These are phyloP conservation scores for Pontederia paniculata DNA, from an alignment of 176 grass and related monocot species.

Conservation along the genomic window DNA sequence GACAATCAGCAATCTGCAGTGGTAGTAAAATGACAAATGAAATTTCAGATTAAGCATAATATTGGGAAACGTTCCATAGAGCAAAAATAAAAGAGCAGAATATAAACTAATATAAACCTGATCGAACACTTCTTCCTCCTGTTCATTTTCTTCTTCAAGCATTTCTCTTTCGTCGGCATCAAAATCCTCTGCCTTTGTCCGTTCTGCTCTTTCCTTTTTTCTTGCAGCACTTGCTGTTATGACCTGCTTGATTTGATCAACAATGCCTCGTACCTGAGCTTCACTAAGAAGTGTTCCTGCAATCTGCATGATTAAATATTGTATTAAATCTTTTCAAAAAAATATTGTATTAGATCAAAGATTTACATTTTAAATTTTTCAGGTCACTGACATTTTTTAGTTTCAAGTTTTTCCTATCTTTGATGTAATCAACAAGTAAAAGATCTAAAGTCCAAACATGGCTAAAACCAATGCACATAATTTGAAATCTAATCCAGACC, in stretches of 20 bases:
- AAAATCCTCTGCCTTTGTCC: slow-evolving; percentile 93
- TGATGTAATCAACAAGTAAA: too few species aligned
- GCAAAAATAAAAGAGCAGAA: not conserved
- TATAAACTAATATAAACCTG: slow-evolving; percentile 31
- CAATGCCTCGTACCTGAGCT: slow-evolving; percentile 69
- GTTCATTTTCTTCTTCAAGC: slow-evolving; percentile 97
- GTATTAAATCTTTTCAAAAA: not conserved
- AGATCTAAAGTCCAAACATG: too few species aligned
- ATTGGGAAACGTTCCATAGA: not conserved
- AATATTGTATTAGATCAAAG: not conserved
- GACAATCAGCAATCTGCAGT: slow-evolving; percentile 80
- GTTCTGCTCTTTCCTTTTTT: slow-evolving; percentile 75
- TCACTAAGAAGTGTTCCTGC: slow-evolving; percentile 73
- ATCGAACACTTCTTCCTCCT: slow-evolving; percentile 99
- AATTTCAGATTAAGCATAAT: not conserved
- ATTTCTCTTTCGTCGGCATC: slow-evolving; percentile 97
- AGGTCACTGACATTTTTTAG: too few species aligned
- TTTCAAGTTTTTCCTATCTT: too few species aligned
- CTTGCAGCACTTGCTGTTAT: slow-evolving; percentile 89
- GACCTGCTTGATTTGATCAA: slow-evolving; percentile 93
- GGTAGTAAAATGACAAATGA: slow-evolving; percentile 8
- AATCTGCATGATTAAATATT: slow-evolving; percentile 39
- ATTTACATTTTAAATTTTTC: not conserved
- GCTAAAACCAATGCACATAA: too few species aligned
- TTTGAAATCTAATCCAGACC: too few species aligned